phyloP scores from a whole-genome alignment of 352 stramenopile species.

The Phytophthora ohioensis region DNA sequence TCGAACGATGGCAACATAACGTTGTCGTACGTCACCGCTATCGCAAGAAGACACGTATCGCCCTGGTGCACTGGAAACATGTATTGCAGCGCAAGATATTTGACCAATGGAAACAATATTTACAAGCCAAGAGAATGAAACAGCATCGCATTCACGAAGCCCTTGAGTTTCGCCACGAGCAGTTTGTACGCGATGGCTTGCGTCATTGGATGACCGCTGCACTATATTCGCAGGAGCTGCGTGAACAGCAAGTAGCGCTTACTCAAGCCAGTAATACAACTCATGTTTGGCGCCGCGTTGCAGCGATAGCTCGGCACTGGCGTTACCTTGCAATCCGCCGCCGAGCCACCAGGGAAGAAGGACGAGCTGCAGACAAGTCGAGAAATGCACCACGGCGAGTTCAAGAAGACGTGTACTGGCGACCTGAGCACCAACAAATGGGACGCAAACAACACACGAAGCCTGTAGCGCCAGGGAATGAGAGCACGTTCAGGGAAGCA shows the following conservation, averaged over 20 bases:
- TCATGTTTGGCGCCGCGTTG: conserved; percentile 41
- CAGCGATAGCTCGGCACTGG: conserved; percentile 48
- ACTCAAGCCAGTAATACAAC: conserved; percentile 32
- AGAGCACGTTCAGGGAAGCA: not conserved
- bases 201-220: conserved; percentile 58
- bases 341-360: conserved; percentile 13
- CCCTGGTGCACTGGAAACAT: conserved; percentile 68
- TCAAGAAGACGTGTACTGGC: conserved; percentile 15
- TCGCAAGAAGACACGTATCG: conserved; percentile 37
- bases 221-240: conserved; percentile 45
- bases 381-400: conserved; percentile 7
- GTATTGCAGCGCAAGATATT: conserved; percentile 44
- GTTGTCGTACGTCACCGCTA: conserved; percentile 13
- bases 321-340: conserved; percentile 29
- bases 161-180: conserved; percentile 58
- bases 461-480: not conserved
- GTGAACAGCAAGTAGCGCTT: conserved; percentile 34
- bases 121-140: conserved; percentile 38
- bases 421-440: conserved; percentile 1
- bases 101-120: conserved; percentile 46
- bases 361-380: not conserved
- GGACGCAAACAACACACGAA: not conserved
- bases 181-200: conserved; percentile 55
- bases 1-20: conserved; percentile 46
- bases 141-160: conserved; percentile 57